Base-by-base conservation (phyloP, 768 basidiomycete genomes). In the Astraeus odoratus region DNA sequence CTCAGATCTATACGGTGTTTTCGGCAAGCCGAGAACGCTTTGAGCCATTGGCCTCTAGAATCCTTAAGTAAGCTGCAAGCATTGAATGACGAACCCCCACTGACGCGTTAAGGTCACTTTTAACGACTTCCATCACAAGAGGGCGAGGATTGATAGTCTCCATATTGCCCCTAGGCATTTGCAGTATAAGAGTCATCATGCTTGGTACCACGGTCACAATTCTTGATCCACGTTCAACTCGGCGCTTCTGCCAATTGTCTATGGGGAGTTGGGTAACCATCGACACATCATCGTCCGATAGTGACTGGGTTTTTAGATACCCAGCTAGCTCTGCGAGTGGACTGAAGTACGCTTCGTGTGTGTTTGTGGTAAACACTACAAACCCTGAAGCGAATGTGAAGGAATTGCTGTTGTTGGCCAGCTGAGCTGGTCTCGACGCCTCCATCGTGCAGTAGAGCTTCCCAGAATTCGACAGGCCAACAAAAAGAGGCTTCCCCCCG, bases 111-210 rank as follows among this genome's bases (percentile, higher is more conserved):
- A 97, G 68, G 57, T 94, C 86, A 42, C 77, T 71, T 41, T 77
- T 76, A 1, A 98, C 83, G 5, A 90, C 83, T 45, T 83, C 76
- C 72, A 96, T 80, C 15, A 97, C 93, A 54, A 99, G 65, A 10
- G 94, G 87, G 34, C 96, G 73, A 3, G 96, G 96, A 55, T 86
- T 90, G 43, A 99, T 83, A 1, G 92, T 97, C 68, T 99, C 96
- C 49, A 99, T 59, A 64, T 98, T 98, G 1, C 96, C 96, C 52
- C 96, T 70, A 0, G 95, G 96, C 95, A 98, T 98, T 66, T 99
- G 96, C 8, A 99, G 68, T 0, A 98, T 87, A 26, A 99, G 64
- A 54, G 76, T 82, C 89, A 94, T 97, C 7, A 80, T 68, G 47
- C 83, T 91, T 1, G 93, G 85, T 1, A 96, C 83, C 10, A 84